These are phyloP conservation scores for Boechera stricta DNA, from an alignment of 345 rosid genomes.

Conservation along the genomic window DNA sequence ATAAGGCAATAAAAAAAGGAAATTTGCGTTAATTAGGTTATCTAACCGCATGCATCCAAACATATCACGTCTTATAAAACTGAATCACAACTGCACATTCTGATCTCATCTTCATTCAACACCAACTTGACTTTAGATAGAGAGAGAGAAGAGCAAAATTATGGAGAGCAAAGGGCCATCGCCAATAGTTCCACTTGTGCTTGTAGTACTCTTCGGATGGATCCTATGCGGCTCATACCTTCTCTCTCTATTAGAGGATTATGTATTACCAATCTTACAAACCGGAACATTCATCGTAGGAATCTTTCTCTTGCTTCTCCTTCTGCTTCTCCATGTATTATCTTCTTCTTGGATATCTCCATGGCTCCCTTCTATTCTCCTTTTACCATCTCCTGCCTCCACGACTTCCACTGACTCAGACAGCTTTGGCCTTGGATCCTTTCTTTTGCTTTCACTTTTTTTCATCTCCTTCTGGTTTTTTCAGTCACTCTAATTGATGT, in stretches of 20 bases:
- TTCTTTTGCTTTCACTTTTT: slow-evolving; percentile 42
- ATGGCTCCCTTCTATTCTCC: slow-evolving; percentile 45
- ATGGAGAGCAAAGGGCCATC: slow-evolving; percentile 51
- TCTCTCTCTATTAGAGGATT: slow-evolving; percentile 35
- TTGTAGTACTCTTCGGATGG: slow-evolving; percentile 45
- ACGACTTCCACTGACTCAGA: slow-evolving; percentile 39
- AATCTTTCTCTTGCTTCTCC: slow-evolving; percentile 40
- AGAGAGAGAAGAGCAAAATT: neutral
- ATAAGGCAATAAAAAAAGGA: slow-evolving; percentile 1
- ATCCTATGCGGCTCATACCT: slow-evolving; percentile 41
- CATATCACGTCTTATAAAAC: slow-evolving; percentile 12
- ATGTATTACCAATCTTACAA: slow-evolving; percentile 38
- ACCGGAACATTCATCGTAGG: slow-evolving; percentile 47
- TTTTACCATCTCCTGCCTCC: slow-evolving; percentile 35
- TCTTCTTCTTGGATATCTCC: slow-evolving; percentile 48
- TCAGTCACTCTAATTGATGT: slow-evolving; percentile 14
- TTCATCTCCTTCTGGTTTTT: slow-evolving; percentile 42
- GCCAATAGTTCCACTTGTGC: slow-evolving; percentile 42
- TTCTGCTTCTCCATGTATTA: slow-evolving; percentile 40
- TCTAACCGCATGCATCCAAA: slow-evolving; percentile 43
- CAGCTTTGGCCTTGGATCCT: slow-evolving; percentile 45
- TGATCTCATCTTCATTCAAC: slow-evolving; percentile 19
- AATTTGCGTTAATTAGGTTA: slow-evolving; percentile 36
- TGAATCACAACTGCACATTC: slow-evolving; percentile 20
- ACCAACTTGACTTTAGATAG: slow-evolving; percentile 24